Evolutionary conservation across 1,284 basidiomycete genomes (phyloP).

Genomic region (Flammula alnicola): DNA sequence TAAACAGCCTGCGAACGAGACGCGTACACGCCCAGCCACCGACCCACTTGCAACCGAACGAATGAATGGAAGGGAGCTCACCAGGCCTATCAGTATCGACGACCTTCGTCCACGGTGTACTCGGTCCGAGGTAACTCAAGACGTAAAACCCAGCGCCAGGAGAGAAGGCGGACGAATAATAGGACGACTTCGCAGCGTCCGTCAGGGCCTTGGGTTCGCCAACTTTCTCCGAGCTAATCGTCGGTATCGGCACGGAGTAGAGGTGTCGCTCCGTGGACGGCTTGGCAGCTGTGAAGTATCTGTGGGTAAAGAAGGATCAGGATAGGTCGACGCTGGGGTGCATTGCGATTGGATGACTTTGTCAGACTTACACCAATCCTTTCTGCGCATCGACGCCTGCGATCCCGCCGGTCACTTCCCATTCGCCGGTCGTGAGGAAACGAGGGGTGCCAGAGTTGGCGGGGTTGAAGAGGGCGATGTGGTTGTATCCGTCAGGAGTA

Average conservation of each 20-base stretch:
- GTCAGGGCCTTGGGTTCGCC: conserved; percentile 65
- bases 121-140: conserved; percentile 81
- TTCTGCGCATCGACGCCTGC: conserved; percentile 72
- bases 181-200: conserved; percentile 63
- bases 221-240: conserved; percentile 33
- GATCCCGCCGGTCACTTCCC: conserved; percentile 87
- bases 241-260: conserved; percentile 75
- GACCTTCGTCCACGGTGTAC: conserved; percentile 87
- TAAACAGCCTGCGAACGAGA: conserved; percentile 1
- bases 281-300: conserved; percentile 89
- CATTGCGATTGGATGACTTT: conserved; percentile 16
- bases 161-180: conserved; percentile 77
- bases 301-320: conserved; percentile 35
- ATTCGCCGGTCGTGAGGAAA: conserved; percentile 86
- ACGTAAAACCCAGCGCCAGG: conserved; percentile 86
- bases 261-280: conserved; percentile 86
- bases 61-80: conserved; percentile 31
- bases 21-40: no score
- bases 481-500: conserved; percentile 79
- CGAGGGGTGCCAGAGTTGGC: conserved; percentile 68
- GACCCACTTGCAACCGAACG: no score
- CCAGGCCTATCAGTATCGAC: conserved; percentile 65
- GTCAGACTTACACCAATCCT: conserved; percentile 74
- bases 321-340: conserved; percentile 6
- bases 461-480: conserved; percentile 88